Evolutionary conservation across 371 early-diverging fungal genomes (phyloP), one percentile per base, ranked within the genome.

Genomic region (Zancudomyces culisetae): DNA sequence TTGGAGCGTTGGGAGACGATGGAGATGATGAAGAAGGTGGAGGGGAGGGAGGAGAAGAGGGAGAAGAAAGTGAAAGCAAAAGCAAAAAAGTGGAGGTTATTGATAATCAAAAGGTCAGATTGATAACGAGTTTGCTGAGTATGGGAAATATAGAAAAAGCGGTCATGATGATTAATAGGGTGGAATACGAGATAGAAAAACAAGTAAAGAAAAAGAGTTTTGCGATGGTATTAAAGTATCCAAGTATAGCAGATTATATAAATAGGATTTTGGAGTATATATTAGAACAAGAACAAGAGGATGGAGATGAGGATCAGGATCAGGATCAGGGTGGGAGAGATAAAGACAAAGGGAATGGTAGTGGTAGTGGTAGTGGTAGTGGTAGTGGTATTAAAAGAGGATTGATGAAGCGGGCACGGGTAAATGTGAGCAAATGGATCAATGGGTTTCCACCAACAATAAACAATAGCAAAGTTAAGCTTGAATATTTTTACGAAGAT

Each of bases 91-190:
- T 62, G 45, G 57, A 65, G 15, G 15, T 35, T 15, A 35, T 10
- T 10, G 15, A 15, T 35, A 35, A 35, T 35, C 35, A 35, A 35
- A 35, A 35, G 40, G 61, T 61, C 0, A 27, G 56, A 20, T 42
- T 65, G 2, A 60, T 56, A 43, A 59, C 47, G 29, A 60, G 56
- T 43, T 55, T 64, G 13, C 46, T 64, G 51, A 28, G 63, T 13
- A 49, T 68, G 39, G 63, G 62, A 26, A 59, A 64, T 27, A 42
- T 54, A 1, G 48, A 45, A 19, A 51, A 52, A 39, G 62, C 60
- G 3, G 30, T 62, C 12, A 47, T 60, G 13, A 62, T 60, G 29
- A 40, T 64, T 35, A n/a, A n/a, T n/a, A n/a, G n/a, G n/a, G n/a
- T n/a, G n/a, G n/a, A n/a, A n/a, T n/a, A n/a, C n/a, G n/a, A n/a